phyloP scores from a whole-genome alignment of 208 protist genomes.

The Wallacemonas sp. region DNA sequence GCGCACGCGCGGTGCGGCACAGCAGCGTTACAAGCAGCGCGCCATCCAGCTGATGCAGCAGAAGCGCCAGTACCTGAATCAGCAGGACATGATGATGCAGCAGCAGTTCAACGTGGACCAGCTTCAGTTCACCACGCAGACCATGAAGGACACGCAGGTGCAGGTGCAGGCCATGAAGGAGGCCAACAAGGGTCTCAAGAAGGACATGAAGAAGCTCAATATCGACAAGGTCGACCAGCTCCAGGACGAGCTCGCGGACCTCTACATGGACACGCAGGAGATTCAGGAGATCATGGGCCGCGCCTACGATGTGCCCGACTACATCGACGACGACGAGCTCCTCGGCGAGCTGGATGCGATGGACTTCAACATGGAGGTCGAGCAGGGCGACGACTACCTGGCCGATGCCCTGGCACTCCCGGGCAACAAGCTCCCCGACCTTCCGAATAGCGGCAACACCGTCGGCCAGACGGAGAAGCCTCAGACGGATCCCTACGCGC shows the following conservation, averaged over 20 bases:
- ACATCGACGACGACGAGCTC: constrained; percentile 94
- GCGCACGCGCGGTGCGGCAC: constrained; percentile 58
- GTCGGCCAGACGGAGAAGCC: constrained; percentile 42
- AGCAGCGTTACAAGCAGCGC: constrained; percentile 91
- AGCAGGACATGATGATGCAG: constrained; percentile 88
- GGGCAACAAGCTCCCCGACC: constrained; percentile 52
- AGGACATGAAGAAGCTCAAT: constrained; percentile 87
- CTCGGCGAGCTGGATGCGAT: constrained; percentile 88
- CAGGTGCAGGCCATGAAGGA: constrained; percentile 90
- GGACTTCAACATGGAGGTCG: constrained; percentile 82
- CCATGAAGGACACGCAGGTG: constrained; percentile 91
- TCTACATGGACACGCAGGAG: constrained; percentile 92
- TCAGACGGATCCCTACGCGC: constrained; percentile 68
- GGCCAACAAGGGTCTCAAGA: constrained; percentile 85
- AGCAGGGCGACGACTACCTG: constrained; percentile 62
- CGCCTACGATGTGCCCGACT: constrained; percentile 88
- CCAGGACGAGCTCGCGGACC: constrained; percentile 90
- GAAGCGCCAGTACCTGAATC: constrained; percentile 92
- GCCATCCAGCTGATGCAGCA: constrained; percentile 91
- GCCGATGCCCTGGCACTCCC: constrained; percentile 81
- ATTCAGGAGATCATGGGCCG: constrained; percentile 94
- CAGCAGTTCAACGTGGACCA: constrained; percentile 95
- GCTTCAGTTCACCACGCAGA: constrained; percentile 89
- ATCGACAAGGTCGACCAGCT: constrained; percentile 83
- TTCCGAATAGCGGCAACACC: constrained; percentile 39